Percentiles rank a stretch among this genome's conserved stretches.
Evolutionary conservation across 2,329 filamentous ascomycete genomes (phyloP).

Genomic region (Fusarium euwallaceae): DNA sequence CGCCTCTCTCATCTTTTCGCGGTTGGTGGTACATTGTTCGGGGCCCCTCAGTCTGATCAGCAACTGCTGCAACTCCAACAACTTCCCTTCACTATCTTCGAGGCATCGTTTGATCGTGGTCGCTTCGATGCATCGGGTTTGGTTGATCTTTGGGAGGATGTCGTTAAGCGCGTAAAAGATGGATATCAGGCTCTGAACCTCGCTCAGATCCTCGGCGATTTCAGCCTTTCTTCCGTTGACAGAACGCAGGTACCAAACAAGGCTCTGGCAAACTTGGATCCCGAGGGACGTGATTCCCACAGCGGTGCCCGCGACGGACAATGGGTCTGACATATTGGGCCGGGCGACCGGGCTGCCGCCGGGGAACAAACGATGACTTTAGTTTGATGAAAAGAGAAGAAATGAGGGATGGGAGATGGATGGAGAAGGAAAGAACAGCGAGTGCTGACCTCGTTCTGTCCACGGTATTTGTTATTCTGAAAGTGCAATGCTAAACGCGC

Average conservation of each 20-base stretch:
- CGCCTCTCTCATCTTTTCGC: not conserved
- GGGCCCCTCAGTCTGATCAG: not conserved
- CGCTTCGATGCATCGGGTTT: not conserved
- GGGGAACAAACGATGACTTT: not conserved
- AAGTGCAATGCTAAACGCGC: not conserved
- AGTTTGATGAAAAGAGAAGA: not conserved
- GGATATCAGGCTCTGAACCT: not conserved
- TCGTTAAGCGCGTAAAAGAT: slow-evolving; percentile 6
- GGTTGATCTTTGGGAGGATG: not conserved
- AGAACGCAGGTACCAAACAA: not conserved
- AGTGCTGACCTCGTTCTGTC: not conserved
- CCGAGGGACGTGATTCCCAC: slow-evolving; percentile 1
- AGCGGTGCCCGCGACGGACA: slow-evolving; percentile 1
- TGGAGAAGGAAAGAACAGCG: not conserved
- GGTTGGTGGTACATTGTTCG: fast-evolving
- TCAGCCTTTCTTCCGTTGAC: not conserved
- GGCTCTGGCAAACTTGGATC: slow-evolving; percentile 8
- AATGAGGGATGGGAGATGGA: not conserved
- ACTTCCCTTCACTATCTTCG: not conserved
- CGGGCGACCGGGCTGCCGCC: not conserved
- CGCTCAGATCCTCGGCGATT: not conserved
- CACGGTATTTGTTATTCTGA: not conserved
- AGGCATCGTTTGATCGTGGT: not conserved
- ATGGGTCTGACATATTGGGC: not conserved
- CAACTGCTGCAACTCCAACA: not conserved